Evolutionary conservation across 768 basidiomycete species (phyloP).

Genomic region (Suillus americanus): DNA sequence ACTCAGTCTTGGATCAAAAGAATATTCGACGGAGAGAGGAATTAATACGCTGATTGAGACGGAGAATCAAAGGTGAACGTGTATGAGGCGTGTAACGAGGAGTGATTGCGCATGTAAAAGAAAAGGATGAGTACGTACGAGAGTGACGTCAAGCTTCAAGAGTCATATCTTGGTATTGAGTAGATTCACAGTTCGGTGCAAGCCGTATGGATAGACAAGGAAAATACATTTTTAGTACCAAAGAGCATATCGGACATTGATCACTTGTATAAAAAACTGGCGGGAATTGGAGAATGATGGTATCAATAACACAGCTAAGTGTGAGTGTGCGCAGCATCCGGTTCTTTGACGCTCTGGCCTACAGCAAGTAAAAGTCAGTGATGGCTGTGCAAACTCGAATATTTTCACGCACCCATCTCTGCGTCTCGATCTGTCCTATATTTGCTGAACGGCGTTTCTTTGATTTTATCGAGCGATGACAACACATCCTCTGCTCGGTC

Average conservation of each 20-base stretch:
- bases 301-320: constrained; percentile 23
- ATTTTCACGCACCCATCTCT: constrained; percentile 48
- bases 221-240: not conserved
- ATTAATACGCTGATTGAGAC: too few species aligned
- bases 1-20: too few species aligned
- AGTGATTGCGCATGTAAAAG: too few species aligned
- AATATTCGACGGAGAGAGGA: too few species aligned
- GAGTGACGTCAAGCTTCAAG: too few species aligned
- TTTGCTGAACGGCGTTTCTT: constrained; percentile 54
- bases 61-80: too few species aligned
- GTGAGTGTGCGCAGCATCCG: constrained; percentile 52
- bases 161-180: too few species aligned
- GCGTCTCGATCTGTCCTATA: constrained; percentile 80
- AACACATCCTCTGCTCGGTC: constrained; percentile 56
- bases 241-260: not conserved
- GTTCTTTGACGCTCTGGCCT: constrained; percentile 60
- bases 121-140: too few species aligned
- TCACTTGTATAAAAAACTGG: not conserved
- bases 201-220: not conserved
- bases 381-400: constrained; percentile 9
- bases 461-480: constrained; percentile 37
- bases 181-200: not conserved
- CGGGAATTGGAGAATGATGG: too few species aligned
- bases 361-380: not conserved
- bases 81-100: too few species aligned